Percentiles rank a stretch among this genome's conserved stretches.
phyloP scores from a whole-genome alignment of 1,139 yeast genomes.

The Geotrichum histeridarum region DNA sequence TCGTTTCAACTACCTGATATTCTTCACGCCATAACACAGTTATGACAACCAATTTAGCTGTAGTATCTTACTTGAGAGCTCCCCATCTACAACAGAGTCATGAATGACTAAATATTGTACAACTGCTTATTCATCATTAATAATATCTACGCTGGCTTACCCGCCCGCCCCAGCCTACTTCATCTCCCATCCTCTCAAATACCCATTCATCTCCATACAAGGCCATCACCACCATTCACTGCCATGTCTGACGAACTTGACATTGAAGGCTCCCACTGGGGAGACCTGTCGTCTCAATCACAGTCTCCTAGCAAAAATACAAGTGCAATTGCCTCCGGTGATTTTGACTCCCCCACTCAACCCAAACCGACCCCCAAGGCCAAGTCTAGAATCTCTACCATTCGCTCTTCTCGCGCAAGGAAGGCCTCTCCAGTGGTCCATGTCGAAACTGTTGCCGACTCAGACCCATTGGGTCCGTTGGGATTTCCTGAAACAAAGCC shows the following conservation, averaged over 20 bases:
- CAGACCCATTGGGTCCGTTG: slow-evolving; percentile 19
- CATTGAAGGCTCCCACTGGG: slow-evolving; percentile 17
- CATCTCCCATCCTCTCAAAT: not conserved
- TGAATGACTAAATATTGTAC: not conserved
- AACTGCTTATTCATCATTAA: not conserved
- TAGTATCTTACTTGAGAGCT: no score
- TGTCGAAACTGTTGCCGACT: slow-evolving; percentile 11
- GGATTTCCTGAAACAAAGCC: slow-evolving; percentile 5
- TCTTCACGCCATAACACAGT: no score
- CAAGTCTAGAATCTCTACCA: slow-evolving; percentile 12
- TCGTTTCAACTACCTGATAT: no score
- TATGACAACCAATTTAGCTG: no score
- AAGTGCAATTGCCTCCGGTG: not conserved
- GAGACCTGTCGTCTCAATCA: not conserved
- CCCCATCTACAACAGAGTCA: no score
- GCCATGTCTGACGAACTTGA: slow-evolving; percentile 15
- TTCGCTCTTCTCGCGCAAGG: slow-evolving; percentile 14
- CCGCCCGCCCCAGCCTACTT: not conserved
- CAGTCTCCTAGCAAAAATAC: not conserved
- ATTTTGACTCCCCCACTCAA: not conserved
- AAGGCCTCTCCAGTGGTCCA: slow-evolving; percentile 8
- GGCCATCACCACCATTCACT: not conserved
- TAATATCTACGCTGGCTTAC: not conserved
- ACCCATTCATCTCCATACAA: not conserved
- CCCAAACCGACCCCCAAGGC: not conserved